Evolutionary conservation across 1,139 yeast species (phyloP).

Genomic region (Pichia sp.): DNA sequence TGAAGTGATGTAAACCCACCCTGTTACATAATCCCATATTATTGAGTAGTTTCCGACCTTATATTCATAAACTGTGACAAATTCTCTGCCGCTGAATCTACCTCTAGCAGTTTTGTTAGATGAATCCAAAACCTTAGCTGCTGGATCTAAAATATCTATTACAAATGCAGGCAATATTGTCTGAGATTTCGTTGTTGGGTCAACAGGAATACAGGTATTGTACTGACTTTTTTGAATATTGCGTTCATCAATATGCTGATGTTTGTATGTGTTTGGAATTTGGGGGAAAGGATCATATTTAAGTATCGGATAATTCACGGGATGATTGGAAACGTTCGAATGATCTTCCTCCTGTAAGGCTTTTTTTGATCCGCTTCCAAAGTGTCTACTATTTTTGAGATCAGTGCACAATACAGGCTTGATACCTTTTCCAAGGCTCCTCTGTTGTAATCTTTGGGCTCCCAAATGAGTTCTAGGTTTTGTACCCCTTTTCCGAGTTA

Average conservation of each 20-base stretch:
- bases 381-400: no score
- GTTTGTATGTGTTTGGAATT: background rate
- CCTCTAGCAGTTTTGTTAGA: background rate
- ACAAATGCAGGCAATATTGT: no score
- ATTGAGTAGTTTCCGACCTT: constrained; percentile 58
- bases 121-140: no score
- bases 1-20: constrained; percentile 86
- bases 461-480: no score
- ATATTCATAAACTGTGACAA: constrained; percentile 68
- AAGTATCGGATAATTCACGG: constrained; percentile 20
- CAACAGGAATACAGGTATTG: background rate
- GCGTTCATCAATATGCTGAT: background rate
- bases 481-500: no score
- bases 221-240: background rate
- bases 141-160: no score
- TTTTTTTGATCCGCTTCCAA: no score
- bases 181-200: background rate
- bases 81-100: constrained; percentile 24
- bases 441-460: no score
- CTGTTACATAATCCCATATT: constrained; percentile 84
- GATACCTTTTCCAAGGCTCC: no score
- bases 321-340: background rate
- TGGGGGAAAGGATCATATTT: background rate
- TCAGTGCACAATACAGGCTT: no score
- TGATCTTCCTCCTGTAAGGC: no score